phyloP scores from a whole-genome alignment of 306 rosid genomes.

The Albizia julibrissin region DNA sequence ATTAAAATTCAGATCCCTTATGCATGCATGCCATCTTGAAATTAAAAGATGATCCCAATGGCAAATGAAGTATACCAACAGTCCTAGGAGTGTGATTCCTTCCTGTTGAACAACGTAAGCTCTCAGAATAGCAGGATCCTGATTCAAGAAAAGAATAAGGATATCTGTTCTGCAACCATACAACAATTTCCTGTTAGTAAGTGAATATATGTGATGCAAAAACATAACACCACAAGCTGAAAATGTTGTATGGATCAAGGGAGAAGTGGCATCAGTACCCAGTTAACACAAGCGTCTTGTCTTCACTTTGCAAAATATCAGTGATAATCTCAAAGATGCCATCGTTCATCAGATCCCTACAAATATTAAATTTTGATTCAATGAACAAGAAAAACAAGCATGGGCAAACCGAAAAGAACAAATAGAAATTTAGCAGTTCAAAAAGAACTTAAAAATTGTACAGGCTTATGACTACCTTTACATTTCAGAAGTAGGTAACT shows the following conservation, averaged over 20 bases:
- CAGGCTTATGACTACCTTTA: not conserved
- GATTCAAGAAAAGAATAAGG: slow-evolving; percentile 90
- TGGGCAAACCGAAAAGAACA: not conserved
- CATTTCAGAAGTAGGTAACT: slow-evolving; percentile 8
- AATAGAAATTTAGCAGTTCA: not conserved
- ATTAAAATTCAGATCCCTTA: not conserved
- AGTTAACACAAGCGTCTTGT: slow-evolving; percentile 86
- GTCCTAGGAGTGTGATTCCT: slow-evolving; percentile 78
- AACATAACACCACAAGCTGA: slow-evolving; percentile 20
- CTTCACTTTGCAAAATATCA: slow-evolving; percentile 78
- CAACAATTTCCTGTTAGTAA: slow-evolving; percentile 47
- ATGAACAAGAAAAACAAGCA: slow-evolving; percentile 10
- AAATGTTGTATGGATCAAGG: slow-evolving; percentile 15
- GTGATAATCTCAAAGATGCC: slow-evolving; percentile 81
- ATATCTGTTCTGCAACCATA: slow-evolving; percentile 98
- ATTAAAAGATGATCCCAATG: slow-evolving; percentile 4
- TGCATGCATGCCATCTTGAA: slow-evolving; percentile 8
- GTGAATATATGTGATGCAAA: slow-evolving; percentile 12
- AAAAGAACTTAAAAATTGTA: not conserved
- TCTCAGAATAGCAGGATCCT: slow-evolving; percentile 88
- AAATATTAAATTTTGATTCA: slow-evolving; percentile 29
- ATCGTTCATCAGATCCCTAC: slow-evolving; percentile 91
- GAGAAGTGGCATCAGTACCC: slow-evolving; percentile 58
- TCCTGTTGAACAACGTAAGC: slow-evolving; percentile 85
- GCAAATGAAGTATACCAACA: slow-evolving; percentile 59